Evolutionary conservation across 139 green algal genomes (phyloP), one percentile per base, ranked within the genome.

Genomic region (Mesotaenium endlicherianum): DNA sequence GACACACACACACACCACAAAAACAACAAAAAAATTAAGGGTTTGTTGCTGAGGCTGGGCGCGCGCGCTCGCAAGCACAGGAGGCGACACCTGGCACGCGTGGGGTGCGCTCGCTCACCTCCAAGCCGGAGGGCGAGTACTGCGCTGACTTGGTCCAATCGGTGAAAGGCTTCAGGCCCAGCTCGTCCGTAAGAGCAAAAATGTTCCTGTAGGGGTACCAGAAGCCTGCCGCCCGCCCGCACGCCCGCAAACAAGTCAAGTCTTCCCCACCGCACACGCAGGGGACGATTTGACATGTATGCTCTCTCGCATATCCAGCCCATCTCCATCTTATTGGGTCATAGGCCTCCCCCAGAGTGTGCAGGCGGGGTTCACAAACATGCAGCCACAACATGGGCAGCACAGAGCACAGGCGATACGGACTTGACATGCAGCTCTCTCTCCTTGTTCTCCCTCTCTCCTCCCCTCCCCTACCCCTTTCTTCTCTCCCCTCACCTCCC

Each of bases 181-280:
- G 53, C 55, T 89, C 81, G 20, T 89, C 80, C 31, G 38, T 78
- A 44, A 89, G 36, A 2, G 44, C 4, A 60, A 88, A 87, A 41
- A 89, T 89, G 81, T 89, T 89, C 20, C 49, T 17, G 59, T 89
- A 89, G 2, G 85, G 84, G 70, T 87, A 88, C 84, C 84, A 89
- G 69, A 89, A 89, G 20, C 81, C 80, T 86, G 80, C n/a, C n/a
- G n/a, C n/a, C 6, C n/a, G 6, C 11, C 59, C n/a, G n/a, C n/a
- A n/a, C n/a, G n/a, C n/a, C n/a, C n/a, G n/a, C n/a, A n/a, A n/a
- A n/a, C n/a, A n/a, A n/a, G n/a, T n/a, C n/a, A n/a, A n/a, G n/a
- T n/a, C n/a, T n/a, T n/a, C n/a, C n/a, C n/a, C n/a, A 6, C 20
- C 26, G 6, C 8, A 2, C 26, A 20, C 30, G 64, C 20, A 34